Evolutionary conservation across 768 basidiomycete genomes (phyloP).

Genomic region (Antrodiella citrinella): DNA sequence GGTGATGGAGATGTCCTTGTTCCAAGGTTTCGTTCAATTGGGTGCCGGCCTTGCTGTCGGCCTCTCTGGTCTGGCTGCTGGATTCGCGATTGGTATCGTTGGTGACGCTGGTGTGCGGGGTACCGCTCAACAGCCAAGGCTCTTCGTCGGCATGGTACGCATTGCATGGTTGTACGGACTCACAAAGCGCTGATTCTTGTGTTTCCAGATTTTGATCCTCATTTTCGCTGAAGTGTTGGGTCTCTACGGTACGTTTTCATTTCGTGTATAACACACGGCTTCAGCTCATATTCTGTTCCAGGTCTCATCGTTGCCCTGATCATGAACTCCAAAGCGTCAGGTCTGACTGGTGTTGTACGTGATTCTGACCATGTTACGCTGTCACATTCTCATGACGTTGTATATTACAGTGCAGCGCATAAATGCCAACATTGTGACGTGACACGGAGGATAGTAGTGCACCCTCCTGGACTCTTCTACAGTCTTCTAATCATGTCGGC

Average conservation of each 20-base stretch:
- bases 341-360: constrained; percentile 15
- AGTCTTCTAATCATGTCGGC: constrained; percentile 5
- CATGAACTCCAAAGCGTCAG: constrained; percentile 74
- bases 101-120: constrained; percentile 98
- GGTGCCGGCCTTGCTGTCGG: constrained; percentile 91
- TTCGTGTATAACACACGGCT: neutral
- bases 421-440: neutral
- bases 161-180: too few species aligned
- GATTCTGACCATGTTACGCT: neutral
- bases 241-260: constrained; percentile 53
- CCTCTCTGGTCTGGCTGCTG: constrained; percentile 91
- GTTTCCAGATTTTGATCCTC: constrained; percentile 95
- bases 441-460: neutral
- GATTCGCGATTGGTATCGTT: constrained; percentile 97
- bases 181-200: too few species aligned
- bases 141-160: constrained; percentile 89
- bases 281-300: constrained; percentile 14
- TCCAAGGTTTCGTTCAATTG: constrained; percentile 88
- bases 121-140: constrained; percentile 90
- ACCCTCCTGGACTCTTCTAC: constrained; percentile 2
- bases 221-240: constrained; percentile 95
- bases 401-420: constrained; percentile 13
- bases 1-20: constrained; percentile 72
- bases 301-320: constrained; percentile 91
- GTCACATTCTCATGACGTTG: neutral